These are phyloP conservation scores for Claviceps citrina DNA, from an alignment of 2,329 filamentous ascomycete genomes.

Conservation along the genomic window DNA sequence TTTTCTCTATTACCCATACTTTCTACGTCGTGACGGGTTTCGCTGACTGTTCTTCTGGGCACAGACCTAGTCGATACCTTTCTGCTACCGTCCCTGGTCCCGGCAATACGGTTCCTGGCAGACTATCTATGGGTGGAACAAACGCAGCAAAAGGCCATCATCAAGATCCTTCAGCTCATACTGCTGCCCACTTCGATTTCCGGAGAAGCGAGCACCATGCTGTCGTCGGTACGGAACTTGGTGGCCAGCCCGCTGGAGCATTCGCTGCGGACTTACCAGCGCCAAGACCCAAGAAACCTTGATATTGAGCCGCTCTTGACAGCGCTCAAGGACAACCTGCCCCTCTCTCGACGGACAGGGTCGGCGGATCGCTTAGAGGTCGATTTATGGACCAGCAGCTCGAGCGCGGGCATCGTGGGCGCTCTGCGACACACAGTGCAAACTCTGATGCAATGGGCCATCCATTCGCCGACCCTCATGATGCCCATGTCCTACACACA, in stretches of 20 bases:
- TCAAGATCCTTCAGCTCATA: constrained; percentile 58
- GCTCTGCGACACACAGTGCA: constrained; percentile 47
- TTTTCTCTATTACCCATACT: background rate
- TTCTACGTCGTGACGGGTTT: background rate
- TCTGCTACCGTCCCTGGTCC: constrained; percentile 61
- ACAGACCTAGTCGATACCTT: constrained; percentile 65
- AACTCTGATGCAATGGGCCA: constrained; percentile 50
- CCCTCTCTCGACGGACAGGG: constrained; percentile 43
- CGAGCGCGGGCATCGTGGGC: constrained; percentile 38
- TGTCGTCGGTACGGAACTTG: constrained; percentile 55
- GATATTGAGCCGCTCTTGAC: constrained; percentile 55
- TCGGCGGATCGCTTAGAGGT: constrained; percentile 51
- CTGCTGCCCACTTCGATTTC: constrained; percentile 56
- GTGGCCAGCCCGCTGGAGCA: constrained; percentile 54
- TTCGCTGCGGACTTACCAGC: constrained; percentile 50
- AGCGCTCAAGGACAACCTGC: constrained; percentile 46
- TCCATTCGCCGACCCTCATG: constrained; percentile 37
- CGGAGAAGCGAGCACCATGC: constrained; percentile 54
- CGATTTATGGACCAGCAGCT: constrained; percentile 47
- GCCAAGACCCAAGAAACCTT: constrained; percentile 49
- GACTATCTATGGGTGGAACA: constrained; percentile 54
- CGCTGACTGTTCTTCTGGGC: background rate
- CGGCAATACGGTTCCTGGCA: constrained; percentile 56
- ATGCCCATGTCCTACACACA: constrained; percentile 57
- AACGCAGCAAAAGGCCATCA: constrained; percentile 49